Evolutionary conservation across 371 early-diverging fungal genomes (phyloP).

Genomic region (Syncephalastrum contaminatum): DNA sequence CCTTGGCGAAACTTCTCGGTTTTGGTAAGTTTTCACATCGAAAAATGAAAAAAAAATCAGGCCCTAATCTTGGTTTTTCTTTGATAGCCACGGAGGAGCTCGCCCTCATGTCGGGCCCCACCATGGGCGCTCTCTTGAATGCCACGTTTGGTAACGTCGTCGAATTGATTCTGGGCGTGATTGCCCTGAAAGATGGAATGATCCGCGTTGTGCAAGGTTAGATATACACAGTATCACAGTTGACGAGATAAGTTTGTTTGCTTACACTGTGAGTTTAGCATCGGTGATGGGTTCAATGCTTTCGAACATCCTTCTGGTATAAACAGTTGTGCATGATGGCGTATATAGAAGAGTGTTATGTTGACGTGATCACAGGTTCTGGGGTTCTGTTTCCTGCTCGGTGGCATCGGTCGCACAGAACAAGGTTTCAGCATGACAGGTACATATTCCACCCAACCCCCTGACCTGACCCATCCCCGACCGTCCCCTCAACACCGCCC

Average conservation of each 20-base stretch:
- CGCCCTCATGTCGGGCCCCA: constrained; percentile 41
- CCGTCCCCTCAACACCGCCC: not conserved
- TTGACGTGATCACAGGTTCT: constrained; percentile 35
- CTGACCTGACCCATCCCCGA: not conserved
- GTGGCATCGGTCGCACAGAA: constrained; percentile 54
- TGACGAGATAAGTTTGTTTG: constrained; percentile 4
- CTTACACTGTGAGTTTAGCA: constrained; percentile 25
- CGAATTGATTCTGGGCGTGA: constrained; percentile 81
- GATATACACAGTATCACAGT: not conserved
- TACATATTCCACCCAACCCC: constrained; percentile 10
- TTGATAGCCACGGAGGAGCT: constrained; percentile 46
- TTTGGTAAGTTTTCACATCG: constrained; percentile 26
- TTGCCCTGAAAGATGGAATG: constrained; percentile 80
- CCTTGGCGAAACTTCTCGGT: constrained; percentile 75
- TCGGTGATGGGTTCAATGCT: constrained; percentile 83
- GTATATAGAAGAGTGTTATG: constrained; percentile 72
- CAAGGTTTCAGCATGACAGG: constrained; percentile 47
- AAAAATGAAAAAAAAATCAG: not conserved
- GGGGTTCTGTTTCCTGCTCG: constrained; percentile 22
- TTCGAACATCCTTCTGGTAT: constrained; percentile 73
- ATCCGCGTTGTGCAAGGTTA: constrained; percentile 79
- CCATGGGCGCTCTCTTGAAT: constrained; percentile 31
- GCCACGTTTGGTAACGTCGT: constrained; percentile 74
- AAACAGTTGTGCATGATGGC: constrained; percentile 33
- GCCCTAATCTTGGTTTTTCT: not conserved